Conservation (phyloP, 2,329 filamentous ascomycete genomes). For the Cladosporium sp. region DNA sequence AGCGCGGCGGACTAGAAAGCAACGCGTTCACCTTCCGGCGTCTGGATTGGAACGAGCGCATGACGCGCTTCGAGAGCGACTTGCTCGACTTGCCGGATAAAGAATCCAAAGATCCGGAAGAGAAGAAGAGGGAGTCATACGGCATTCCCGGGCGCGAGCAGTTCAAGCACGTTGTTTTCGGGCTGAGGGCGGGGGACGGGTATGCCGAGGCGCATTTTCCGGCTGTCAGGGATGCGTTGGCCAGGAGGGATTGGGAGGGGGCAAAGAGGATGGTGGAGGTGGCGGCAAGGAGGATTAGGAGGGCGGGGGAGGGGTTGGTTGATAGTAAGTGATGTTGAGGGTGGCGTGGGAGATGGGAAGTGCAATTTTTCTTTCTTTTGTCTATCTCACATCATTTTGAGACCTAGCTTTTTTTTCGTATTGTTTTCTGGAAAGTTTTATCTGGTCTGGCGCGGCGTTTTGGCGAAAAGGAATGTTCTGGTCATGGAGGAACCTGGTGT, state of each 20-base stretch:
- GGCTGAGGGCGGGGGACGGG: slow-evolving; percentile 72
- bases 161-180: slow-evolving; percentile 91
- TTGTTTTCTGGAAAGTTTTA: no score
- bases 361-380: no score
- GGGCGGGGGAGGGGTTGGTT: slow-evolving; percentile 51
- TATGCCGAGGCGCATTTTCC: slow-evolving; percentile 70
- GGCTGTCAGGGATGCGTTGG: slow-evolving; percentile 76
- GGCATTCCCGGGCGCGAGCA: slow-evolving; percentile 76
- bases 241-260: slow-evolving; percentile 64
- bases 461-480: no score
- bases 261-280: slow-evolving; percentile 67
- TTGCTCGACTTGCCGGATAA: slow-evolving; percentile 70
- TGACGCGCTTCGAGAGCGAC: slow-evolving; percentile 77
- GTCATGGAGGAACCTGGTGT: no score
- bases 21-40: slow-evolving; percentile 62
- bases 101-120: slow-evolving; percentile 23
- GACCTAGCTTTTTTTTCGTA: no score
- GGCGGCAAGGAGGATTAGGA: slow-evolving; percentile 63
- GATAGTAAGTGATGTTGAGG: slow-evolving; percentile 5
- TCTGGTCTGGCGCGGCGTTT: no score
- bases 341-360: no score
- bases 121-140: slow-evolving; percentile 2
- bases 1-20: slow-evolving; percentile 70
- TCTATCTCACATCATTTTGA: no score
- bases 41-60: slow-evolving; percentile 71